Evolutionary conservation across 768 basidiomycete species (phyloP), one percentile per base, ranked within the genome.

Genomic region (Rickenella mellea): DNA sequence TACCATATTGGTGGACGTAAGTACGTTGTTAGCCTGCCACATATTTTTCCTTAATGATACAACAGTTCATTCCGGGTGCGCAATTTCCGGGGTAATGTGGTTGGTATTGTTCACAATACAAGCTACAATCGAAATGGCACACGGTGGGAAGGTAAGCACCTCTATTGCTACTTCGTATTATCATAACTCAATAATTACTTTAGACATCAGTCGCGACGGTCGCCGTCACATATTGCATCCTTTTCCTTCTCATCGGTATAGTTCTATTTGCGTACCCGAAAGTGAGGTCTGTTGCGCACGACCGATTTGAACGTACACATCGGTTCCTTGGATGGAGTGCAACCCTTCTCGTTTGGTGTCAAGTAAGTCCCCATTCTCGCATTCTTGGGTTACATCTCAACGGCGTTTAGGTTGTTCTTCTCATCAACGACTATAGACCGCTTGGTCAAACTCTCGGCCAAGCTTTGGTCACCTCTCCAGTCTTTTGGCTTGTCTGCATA

Each of bases 261-360:
- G 64, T 76, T 5, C 45, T 64, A 12, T 71, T 74, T 46, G 76
- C 77, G 1, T 64, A 73, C 49, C 77, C 77, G 1, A 56, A 58
- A 8, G 53, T 74, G 44, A 66, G 77, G 31, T 54, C 56, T 35
- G 65, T 66, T 26, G 60, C 60, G 33, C 76, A 78, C 55, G 65
- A 79, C 47, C 60, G 56, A 7, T 79, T 78, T 51, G 77, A 79
- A 54, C 64, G 60, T 33, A 63, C 66, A 11, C 77, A 78, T 56
- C 73, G 77, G 21, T 76, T 74, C 57, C 55, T 71, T 20, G 77
- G 76, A 22, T 78, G 76, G 77, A 62, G 65, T 7, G 67, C 68
- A 8, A 69, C 69, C 3, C 67, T 64, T 10, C 55, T 76, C 30
- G 72, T 78, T 5, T 77, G 75, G 74, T 58, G 52, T n/a, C 75